Conservation (phyloP, 106 monocot species). For the Agapanthus africanus region DNA sequence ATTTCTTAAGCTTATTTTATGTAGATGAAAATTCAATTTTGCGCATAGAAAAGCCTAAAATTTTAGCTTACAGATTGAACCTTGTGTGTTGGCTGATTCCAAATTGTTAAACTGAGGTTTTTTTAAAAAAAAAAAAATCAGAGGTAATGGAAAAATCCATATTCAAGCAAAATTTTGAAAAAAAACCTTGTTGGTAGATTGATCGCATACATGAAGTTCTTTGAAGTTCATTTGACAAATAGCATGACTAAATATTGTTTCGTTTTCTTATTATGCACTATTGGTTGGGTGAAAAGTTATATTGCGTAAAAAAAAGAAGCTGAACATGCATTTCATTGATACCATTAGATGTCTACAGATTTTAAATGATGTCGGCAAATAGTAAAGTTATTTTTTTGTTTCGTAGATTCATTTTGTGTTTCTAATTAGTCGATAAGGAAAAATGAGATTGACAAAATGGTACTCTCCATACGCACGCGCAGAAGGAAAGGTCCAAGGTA, state of each 20-base stretch:
- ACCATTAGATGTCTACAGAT: background rate
- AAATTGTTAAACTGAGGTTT: no score
- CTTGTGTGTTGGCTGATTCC: no score
- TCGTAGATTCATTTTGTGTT: slow-evolving; percentile 50
- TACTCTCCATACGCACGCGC: slow-evolving; percentile 52
- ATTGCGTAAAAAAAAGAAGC: background rate
- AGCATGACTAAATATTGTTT: no score
- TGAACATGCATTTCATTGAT: background rate
- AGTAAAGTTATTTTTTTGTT: background rate
- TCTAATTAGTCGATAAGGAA: slow-evolving; percentile 50
- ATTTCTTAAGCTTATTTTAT: no score
- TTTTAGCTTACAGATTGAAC: no score
- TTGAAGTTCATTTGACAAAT: no score
- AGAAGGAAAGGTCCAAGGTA: slow-evolving; percentile 64
- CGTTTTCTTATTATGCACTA: background rate
- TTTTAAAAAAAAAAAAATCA: no score
- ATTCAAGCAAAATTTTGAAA: no score
- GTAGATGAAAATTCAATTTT: no score
- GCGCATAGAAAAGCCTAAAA: no score
- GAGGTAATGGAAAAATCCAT: no score
- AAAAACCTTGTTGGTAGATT: background rate
- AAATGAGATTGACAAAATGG: slow-evolving; percentile 63
- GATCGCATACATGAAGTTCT: no score
- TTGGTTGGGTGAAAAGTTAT: background rate
- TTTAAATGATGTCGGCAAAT: background rate